Evolutionary conservation across 495 filamentous ascomycete species (phyloP).

Genomic region (Copromyces sp.): DNA sequence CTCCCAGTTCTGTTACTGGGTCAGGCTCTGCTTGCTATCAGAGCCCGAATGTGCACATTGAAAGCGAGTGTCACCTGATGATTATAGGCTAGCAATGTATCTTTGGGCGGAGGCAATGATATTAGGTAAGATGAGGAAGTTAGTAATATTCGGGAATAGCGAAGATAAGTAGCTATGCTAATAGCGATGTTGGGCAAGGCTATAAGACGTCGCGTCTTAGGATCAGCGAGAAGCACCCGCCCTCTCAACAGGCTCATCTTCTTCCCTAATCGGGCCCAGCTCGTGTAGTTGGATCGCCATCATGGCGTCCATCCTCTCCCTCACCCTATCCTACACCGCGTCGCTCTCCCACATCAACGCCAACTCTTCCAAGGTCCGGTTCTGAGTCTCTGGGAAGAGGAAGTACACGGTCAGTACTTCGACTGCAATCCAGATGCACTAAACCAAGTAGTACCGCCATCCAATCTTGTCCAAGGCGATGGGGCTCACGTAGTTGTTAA

Average conservation of each 20-base stretch:
- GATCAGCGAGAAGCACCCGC: not conserved
- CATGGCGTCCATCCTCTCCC: constrained; percentile 25
- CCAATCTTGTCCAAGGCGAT: constrained; percentile 45
- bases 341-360: constrained; percentile 32
- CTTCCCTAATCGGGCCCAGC: not conserved
- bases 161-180: too few relatives aligned
- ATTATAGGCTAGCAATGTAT: not conserved
- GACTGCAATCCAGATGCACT: constrained; percentile 47
- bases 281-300: constrained; percentile 18
- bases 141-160: not conserved
- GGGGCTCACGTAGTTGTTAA: constrained; percentile 54
- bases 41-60: not conserved
- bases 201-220: not conserved
- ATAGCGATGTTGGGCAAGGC: not conserved
- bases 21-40: not conserved
- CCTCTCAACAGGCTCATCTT: not conserved
- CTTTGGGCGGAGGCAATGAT: not conserved
- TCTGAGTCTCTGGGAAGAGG: constrained; percentile 51
- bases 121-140: not conserved
- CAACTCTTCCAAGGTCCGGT: constrained; percentile 41
- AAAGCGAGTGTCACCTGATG: not conserved
- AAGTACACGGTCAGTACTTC: constrained; percentile 46
- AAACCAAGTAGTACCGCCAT: constrained; percentile 57
- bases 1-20: not conserved
- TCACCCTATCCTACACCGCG: constrained; percentile 24